phyloP scores from a whole-genome alignment of 2,329 filamentous ascomycete species.

The Xylaria sp. region DNA sequence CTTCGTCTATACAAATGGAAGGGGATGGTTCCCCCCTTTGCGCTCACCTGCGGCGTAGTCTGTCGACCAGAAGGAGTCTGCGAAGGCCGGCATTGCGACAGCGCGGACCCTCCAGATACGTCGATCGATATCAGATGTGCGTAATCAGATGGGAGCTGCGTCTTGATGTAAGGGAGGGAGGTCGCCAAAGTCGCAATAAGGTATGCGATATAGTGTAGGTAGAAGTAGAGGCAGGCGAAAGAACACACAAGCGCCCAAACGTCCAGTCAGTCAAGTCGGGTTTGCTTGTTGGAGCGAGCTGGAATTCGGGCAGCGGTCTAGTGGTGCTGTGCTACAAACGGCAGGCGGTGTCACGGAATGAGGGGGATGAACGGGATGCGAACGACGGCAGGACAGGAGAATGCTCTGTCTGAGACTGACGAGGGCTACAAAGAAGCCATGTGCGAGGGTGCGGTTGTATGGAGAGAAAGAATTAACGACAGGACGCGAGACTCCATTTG shows the following conservation, averaged over 20 bases:
- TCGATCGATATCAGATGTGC: slow-evolving; percentile 2
- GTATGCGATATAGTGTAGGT: slow-evolving; percentile 15
- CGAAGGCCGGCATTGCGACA: slow-evolving; percentile 78
- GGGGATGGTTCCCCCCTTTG: not conserved
- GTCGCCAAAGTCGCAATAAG: not conserved
- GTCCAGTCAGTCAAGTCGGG: no score
- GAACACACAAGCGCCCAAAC: not conserved
- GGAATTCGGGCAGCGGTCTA: slow-evolving; percentile 8
- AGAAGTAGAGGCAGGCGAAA: slow-evolving; percentile 4
- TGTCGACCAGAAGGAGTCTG: slow-evolving; percentile 95
- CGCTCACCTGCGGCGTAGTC: slow-evolving; percentile 89
- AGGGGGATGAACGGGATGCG: not conserved
- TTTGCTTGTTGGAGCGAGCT: slow-evolving; percentile 5
- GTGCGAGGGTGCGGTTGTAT: slow-evolving; percentile 7
- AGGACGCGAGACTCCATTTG: slow-evolving; percentile 22
- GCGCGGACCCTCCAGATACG: slow-evolving; percentile 20
- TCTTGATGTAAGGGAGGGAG: slow-evolving; percentile 1
- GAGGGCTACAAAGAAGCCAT: slow-evolving; percentile 15
- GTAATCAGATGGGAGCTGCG: slow-evolving; percentile 5
- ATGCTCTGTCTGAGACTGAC: slow-evolving; percentile 9
- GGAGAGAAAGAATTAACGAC: slow-evolving; percentile 19
- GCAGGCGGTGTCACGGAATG: slow-evolving; percentile 20
- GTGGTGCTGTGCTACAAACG: slow-evolving; percentile 22
- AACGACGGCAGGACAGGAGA: slow-evolving; percentile 6
- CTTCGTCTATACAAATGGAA: not conserved